Percentiles rank a stretch among this genome's conserved stretches.
These are phyloP conservation scores for Russula ochroleuca DNA, from an alignment of 768 basidiomycete genomes.

Conservation along the genomic window DNA sequence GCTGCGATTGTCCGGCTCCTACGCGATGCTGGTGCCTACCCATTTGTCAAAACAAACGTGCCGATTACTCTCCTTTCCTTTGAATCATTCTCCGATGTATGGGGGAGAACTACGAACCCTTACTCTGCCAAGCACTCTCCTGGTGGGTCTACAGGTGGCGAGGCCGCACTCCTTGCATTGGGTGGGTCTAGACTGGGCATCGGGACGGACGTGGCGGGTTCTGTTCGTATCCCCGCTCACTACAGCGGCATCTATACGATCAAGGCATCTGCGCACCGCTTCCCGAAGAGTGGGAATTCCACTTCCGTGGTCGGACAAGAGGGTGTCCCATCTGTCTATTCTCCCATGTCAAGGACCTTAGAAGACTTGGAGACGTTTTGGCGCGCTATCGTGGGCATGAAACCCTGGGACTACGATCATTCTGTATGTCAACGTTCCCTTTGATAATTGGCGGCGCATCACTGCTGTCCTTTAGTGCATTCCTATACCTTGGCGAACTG, in stretches of 20 bases:
- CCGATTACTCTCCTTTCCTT: constrained; percentile 58
- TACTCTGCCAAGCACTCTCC: constrained; percentile 50
- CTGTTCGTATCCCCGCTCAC: constrained; percentile 61
- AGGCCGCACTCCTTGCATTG: constrained; percentile 58
- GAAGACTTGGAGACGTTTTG: constrained; percentile 63
- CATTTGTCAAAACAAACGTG: constrained; percentile 64
- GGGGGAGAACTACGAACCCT: constrained; percentile 58
- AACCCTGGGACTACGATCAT: constrained; percentile 67
- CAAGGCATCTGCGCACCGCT: constrained; percentile 54
- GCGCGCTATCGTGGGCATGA: constrained; percentile 54
- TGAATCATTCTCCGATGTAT: constrained; percentile 54
- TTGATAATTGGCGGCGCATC: not conserved
- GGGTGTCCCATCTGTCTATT: constrained; percentile 47
- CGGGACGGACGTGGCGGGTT: constrained; percentile 68
- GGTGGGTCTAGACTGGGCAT: constrained; percentile 40
- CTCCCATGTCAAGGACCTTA: constrained; percentile 60
- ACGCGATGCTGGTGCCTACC: constrained; percentile 58
- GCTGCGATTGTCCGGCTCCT: constrained; percentile 50
- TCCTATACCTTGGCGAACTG: constrained; percentile 37
- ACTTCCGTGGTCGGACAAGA: constrained; percentile 53
- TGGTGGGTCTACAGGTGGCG: constrained; percentile 70
- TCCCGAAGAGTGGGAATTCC: constrained; percentile 48
- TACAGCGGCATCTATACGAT: constrained; percentile 62
- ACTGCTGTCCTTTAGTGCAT: constrained; percentile 29
- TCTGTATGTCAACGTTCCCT: constrained; percentile 31